Base-by-base conservation (phyloP, 768 basidiomycete species). In the Hericium rajendrae region DNA sequence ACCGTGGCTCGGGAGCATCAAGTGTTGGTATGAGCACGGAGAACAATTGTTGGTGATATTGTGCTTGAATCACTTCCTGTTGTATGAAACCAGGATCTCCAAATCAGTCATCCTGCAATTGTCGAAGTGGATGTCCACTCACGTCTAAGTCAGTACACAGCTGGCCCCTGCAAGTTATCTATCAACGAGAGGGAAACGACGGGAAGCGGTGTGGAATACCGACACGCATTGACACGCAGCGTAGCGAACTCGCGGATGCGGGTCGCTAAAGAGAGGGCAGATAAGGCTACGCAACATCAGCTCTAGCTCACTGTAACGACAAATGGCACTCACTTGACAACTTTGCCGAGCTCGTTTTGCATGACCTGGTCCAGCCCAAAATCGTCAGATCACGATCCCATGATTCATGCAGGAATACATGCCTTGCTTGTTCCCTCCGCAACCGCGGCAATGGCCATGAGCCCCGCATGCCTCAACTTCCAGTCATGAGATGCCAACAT, bases 141-240 rank as follows among this genome's bases (percentile, higher is more conserved):
- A 88, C 89, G 73, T 91, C 90, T 48, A 93, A 75, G 71, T 94
- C 92, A 4, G 89, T 91, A 67, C 92, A 93, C 4, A 95, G 73
- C 67, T 94, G 92, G 0, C 92, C 92, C 50, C 91, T 90, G 61
- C 32, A 60, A 48, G 32, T 22, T 58, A 39, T 59, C 50, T 51
- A 28, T 22, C 51, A 53, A 55, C 11, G 4, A 41, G 26, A 56
- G 15, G 48, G 37, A 38, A 20, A 32, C n/a, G 26, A 51, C 12
- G 40, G 6, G 20, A 38, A 57, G 55, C 6, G n/a, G 22, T 57
- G 54, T 24, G 12, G 24, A 15, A 28, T 71, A 59, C 87, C 64
- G 62, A 91, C 88, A 69, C 79, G 75, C 90, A 91, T 72, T 94
- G 91, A 71, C 90, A 90, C 48, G 91, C 89, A 2, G 90, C 91